phyloP scores from a whole-genome alignment of 805 yeast species.

The Candida bentonensis region DNA sequence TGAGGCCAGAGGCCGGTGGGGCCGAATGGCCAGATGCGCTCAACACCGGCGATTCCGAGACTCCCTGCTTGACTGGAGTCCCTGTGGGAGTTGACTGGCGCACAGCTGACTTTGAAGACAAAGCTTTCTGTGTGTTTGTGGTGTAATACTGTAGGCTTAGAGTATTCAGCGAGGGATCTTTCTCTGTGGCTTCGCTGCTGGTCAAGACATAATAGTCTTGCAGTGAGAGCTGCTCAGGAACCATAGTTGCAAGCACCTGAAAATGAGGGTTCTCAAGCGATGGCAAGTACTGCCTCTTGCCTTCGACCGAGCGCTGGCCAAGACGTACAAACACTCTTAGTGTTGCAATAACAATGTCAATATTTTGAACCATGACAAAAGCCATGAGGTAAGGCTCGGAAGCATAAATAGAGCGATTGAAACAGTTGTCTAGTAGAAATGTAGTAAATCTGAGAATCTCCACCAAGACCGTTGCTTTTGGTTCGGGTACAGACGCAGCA shows the following conservation, averaged over 20 bases:
- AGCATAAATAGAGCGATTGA: slow-evolving; percentile 53
- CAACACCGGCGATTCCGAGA: background rate
- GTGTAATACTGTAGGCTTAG: background rate
- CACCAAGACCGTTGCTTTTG: slow-evolving; percentile 35
- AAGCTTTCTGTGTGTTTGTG: background rate
- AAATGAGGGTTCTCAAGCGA: background rate
- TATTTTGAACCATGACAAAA: slow-evolving; percentile 44
- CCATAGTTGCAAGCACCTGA: background rate
- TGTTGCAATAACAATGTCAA: slow-evolving; percentile 45
- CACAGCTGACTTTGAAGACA: background rate
- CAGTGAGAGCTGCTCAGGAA: background rate
- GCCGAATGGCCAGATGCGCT: background rate
- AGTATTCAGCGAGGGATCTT: background rate
- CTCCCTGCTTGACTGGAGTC: background rate
- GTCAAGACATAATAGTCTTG: background rate
- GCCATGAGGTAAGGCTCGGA: slow-evolving; percentile 46
- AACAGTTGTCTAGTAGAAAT: slow-evolving; percentile 51
- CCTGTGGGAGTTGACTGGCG: background rate
- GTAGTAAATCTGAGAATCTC: slow-evolving; percentile 49
- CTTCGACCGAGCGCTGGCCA: background rate
- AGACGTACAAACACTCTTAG: slow-evolving; percentile 31
- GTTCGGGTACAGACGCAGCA: slow-evolving; percentile 30
- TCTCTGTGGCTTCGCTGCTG: background rate
- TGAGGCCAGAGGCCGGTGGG: background rate
- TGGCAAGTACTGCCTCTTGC: background rate